Evolutionary conservation across 495 filamentous ascomycete species (phyloP).

Genomic region (Achaetomiella virescens): DNA sequence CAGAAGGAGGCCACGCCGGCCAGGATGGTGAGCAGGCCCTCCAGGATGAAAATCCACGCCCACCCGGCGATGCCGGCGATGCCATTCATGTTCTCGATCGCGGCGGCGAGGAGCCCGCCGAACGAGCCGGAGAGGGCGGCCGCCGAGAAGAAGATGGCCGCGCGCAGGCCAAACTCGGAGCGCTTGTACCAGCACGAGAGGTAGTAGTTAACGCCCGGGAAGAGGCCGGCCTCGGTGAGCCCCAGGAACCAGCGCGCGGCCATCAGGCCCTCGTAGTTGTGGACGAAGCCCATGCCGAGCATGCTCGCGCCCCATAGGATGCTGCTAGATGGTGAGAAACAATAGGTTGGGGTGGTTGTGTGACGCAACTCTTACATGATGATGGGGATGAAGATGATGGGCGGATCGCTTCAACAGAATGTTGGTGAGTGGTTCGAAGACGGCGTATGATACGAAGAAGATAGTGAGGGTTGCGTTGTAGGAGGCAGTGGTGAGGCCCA

Average conservation of each 20-base stretch:
- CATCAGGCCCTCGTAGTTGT: slow-evolving; percentile 73
- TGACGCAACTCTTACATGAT: slow-evolving; percentile 52
- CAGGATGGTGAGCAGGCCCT: slow-evolving; percentile 69
- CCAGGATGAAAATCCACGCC: slow-evolving; percentile 82
- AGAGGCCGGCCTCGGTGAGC: slow-evolving; percentile 75
- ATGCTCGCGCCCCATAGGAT: slow-evolving; percentile 69
- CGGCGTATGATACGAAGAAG: slow-evolving; percentile 88
- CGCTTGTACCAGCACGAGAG: slow-evolving; percentile 85
- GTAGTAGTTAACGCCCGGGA: slow-evolving; percentile 83
- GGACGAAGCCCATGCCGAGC: slow-evolving; percentile 75
- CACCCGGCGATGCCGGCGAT: slow-evolving; percentile 61
- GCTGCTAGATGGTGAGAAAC: slow-evolving; percentile 27
- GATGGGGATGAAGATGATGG: slow-evolving; percentile 54
- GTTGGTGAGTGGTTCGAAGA: slow-evolving; percentile 85
- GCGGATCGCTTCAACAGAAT: slow-evolving; percentile 70
- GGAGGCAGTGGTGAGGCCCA: slow-evolving; percentile 48
- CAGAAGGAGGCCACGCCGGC: slow-evolving; percentile 71
- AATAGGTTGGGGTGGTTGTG: neutral
- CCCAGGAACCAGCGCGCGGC: slow-evolving; percentile 83
- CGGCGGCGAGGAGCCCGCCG: slow-evolving; percentile 74
- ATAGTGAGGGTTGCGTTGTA: slow-evolving; percentile 77
- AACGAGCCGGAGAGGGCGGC: slow-evolving; percentile 82
- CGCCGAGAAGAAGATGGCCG: slow-evolving; percentile 85
- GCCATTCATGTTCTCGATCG: slow-evolving; percentile 69
- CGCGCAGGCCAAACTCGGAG: slow-evolving; percentile 63